These are phyloP conservation scores for Microstegium vimineum DNA, from an alignment of 176 grass and related monocot genomes.

Conservation along the genomic window DNA sequence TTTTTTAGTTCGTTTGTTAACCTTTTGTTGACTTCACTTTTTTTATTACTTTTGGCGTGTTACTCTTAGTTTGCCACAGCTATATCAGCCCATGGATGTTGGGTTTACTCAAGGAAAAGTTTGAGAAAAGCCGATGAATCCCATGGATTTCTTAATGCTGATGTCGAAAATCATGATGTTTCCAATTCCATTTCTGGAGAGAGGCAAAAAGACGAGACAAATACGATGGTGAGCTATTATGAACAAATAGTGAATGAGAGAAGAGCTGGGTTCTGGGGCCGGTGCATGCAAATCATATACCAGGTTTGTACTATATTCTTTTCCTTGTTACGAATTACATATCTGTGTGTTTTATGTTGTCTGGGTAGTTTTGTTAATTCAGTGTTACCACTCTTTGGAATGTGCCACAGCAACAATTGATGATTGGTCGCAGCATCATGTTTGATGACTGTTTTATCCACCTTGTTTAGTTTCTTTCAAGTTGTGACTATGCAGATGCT, in stretches of 20 bases:
- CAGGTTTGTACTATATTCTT: conserved; percentile 43
- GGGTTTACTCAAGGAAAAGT: conserved; percentile 51
- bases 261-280: conserved; percentile 64
- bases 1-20: not conserved
- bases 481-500: not conserved
- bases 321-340: not conserved
- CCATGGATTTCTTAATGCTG: conserved; percentile 37
- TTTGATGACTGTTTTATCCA: not conserved
- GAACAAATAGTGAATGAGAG: conserved; percentile 48
- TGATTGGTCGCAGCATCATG: not conserved
- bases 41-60: not conserved
- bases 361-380: not conserved
- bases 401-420: not conserved
- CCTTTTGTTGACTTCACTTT: not conserved
- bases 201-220: conserved; percentile 19
- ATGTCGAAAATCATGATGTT: conserved; percentile 40
- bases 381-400: not conserved
- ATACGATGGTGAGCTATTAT: conserved; percentile 35
- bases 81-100: conserved; percentile 69
- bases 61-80: conserved; percentile 51
- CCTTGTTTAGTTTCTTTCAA: not conserved
- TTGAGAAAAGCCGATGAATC: conserved; percentile 43
- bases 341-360: not conserved
- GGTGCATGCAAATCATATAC: conserved; percentile 63
- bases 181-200: conserved; percentile 27